Base-by-base conservation (phyloP, 805 yeast species). In the Yamadazyma phyllophila region DNA sequence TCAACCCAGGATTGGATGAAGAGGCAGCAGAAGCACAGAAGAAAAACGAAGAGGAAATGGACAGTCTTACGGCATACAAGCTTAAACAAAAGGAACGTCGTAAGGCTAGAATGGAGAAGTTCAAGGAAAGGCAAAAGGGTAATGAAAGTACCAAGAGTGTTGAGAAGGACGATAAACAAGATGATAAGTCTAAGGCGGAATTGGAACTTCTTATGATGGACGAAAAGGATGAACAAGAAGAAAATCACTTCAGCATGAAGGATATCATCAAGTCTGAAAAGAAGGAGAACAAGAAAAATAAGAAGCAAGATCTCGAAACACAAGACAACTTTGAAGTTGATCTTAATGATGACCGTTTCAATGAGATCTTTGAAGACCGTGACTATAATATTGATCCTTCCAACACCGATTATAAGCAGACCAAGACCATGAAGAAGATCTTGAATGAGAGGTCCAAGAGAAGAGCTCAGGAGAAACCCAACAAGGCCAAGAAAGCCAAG, bases 341-440 rank as follows among this genome's bases (percentile, higher is more conserved):
- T 57, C 78, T 88, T 58, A 71, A 73, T 35, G 99, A 94, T 73
- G 82, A 85, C 12, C 83, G 99, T 69, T 94, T 94, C 73, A 76
- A 76, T 56, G 97, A 87, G 61, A 80, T 88, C 77, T 90, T 90
- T 62, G 92, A 89, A 57, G 83, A 81, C 50, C 96, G 88, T 51
- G 94, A 85, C 50, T 94, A 81, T 66, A 97, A 97, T 10, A 90
- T 95, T 61, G 99, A 95, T 66, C 96, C 97, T 16, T 83, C 95
- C 15, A 82, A 77, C 59, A 86, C 95, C n/a, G 96, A 88, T 62
- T 92, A 80, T 74, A 90, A 87, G 69, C 81, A 84, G 65, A 91
- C 98, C 1, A 71, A 80, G 13, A 89, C 94, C 20, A 91, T 92
- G 96, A 83, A 84, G 60, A 76, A 83, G 63, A 78, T 94, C 46